phyloP scores from a whole-genome alignment of 495 filamentous ascomycete species.

The Neurospora africana region DNA sequence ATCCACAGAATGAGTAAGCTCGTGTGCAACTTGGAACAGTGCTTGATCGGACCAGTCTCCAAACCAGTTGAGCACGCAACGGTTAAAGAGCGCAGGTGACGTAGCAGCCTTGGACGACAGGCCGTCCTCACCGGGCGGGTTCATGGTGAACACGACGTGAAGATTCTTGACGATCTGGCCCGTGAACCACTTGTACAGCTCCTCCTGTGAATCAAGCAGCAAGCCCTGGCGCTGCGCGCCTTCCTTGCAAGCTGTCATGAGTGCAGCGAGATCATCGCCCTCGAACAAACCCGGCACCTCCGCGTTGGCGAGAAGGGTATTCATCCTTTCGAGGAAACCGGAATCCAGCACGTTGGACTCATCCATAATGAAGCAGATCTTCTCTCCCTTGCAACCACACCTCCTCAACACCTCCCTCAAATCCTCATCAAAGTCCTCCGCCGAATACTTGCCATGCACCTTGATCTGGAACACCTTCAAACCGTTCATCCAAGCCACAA shows the following conservation, averaged over 20 bases:
- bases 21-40: conserved; percentile 92
- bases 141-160: conserved; percentile 99
- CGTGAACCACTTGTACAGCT: conserved; percentile 99
- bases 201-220: conserved; percentile 91
- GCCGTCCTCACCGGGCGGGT: conserved; percentile 84
- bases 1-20: conserved; percentile 91
- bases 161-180: conserved; percentile 98
- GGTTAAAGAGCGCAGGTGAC: conserved; percentile 94
- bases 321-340: conserved; percentile 98
- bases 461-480: conserved; percentile 99
- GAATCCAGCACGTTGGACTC: conserved; percentile 98
- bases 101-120: conserved; percentile 93
- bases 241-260: conserved; percentile 98
- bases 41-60: conserved; percentile 99
- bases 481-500: conserved; percentile 99
- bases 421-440: conserved; percentile 98
- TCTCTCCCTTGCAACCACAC: conserved; percentile 94
- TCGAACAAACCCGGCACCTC: conserved; percentile 98
- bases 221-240: conserved; percentile 93
- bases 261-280: conserved; percentile 85
- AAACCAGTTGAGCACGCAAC: conserved; percentile 99
- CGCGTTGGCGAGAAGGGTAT: conserved; percentile 92
- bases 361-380: conserved; percentile 99
- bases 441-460: conserved; percentile 96
- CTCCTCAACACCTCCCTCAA: conserved; percentile 84